Evolutionary conservation across 306 rosid species (phyloP).

Genomic region (Lathyrus tuberosus): DNA sequence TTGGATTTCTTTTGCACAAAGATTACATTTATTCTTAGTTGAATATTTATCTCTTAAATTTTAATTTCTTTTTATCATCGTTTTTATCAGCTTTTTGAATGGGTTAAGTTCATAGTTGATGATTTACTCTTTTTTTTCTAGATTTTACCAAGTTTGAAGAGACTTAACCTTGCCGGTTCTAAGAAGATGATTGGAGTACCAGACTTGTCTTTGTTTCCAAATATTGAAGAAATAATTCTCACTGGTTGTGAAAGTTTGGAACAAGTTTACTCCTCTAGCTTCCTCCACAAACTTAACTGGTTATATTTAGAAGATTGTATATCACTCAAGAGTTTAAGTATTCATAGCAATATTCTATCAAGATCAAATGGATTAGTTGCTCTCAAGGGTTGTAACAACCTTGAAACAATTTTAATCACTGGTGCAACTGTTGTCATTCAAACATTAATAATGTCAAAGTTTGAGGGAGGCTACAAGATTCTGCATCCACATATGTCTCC

Average conservation of each 20-base stretch:
- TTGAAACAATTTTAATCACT: constrained; percentile 27
- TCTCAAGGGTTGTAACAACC: not conserved
- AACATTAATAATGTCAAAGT: not conserved
- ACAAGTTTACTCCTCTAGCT: constrained; percentile 33
- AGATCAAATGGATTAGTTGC: constrained; percentile 25
- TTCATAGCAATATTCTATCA: constrained; percentile 37
- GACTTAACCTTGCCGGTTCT: constrained; percentile 25
- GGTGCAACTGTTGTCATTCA: not conserved
- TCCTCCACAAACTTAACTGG: constrained; percentile 35
- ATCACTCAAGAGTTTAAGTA: not conserved
- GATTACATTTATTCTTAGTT: too few species aligned
- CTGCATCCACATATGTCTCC: too few species aligned
- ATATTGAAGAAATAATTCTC: constrained; percentile 42
- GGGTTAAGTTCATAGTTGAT: not conserved
- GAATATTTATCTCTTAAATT: too few species aligned
- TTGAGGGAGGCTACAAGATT: too few species aligned
- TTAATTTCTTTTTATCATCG: too few species aligned
- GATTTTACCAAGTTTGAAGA: constrained; percentile 40
- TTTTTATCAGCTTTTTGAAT: not conserved
- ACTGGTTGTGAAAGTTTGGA: not conserved
- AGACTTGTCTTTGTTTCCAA: constrained; percentile 26
- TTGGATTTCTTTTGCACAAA: too few species aligned
- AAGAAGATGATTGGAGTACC: constrained; percentile 1
- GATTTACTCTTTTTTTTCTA: not conserved
- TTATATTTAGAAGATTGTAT: constrained; percentile 19